Evolutionary conservation across 306 rosid genomes (phyloP).

Genomic region (Coriaria nepalensis): DNA sequence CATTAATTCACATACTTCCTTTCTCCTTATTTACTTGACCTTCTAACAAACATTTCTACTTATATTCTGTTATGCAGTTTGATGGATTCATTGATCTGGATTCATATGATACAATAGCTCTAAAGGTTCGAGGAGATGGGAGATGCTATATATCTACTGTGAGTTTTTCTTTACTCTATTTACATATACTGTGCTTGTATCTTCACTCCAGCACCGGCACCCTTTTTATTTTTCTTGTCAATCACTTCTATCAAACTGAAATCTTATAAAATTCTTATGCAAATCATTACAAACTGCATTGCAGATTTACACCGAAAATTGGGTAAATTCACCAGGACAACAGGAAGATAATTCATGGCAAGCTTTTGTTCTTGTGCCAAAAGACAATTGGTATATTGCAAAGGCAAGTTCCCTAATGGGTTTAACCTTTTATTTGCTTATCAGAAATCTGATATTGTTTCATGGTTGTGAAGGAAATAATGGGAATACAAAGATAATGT

Average conservation of each 20-base stretch:
- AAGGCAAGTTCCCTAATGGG: constrained; percentile 37
- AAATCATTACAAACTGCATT: neutral
- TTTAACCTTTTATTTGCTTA: neutral
- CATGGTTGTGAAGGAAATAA: too few species aligned
- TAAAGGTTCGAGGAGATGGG: constrained; percentile 83
- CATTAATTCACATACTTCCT: too few species aligned
- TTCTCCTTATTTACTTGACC: too few species aligned
- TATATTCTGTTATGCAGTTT: constrained; percentile 37
- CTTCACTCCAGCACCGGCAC: neutral
- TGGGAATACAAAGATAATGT: too few species aligned
- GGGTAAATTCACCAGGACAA: constrained; percentile 90
- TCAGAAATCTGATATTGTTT: neutral
- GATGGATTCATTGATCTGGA: constrained; percentile 86
- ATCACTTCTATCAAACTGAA: neutral
- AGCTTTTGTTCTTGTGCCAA: constrained; percentile 59
- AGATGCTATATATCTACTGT: constrained; percentile 89
- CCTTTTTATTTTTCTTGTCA: neutral
- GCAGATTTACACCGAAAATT: constrained; percentile 86
- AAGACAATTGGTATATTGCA: constrained; percentile 72
- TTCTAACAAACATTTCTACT: neutral
- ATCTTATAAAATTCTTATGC: constrained; percentile 1
- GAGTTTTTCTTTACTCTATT: constrained; percentile 13
- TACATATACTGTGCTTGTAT: neutral
- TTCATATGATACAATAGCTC: constrained; percentile 66
- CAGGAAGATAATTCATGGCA: constrained; percentile 87